phyloP scores from a whole-genome alignment of 164 flowering plant species.

The Aristolochia fimbriata region DNA sequence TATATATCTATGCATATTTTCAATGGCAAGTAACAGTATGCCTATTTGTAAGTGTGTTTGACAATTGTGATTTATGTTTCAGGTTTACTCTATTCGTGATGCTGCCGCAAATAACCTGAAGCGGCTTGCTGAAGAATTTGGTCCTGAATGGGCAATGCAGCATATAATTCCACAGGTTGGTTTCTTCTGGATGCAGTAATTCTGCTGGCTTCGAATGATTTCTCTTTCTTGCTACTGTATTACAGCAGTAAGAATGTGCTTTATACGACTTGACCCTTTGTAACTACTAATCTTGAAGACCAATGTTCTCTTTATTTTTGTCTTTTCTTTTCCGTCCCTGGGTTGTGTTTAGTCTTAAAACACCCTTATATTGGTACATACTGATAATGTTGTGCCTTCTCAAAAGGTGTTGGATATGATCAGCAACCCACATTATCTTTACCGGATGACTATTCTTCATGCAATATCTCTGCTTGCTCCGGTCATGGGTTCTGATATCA shows the following conservation, averaged over 20 bases:
- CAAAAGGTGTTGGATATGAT: constrained; percentile 75
- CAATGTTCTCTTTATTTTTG: too few relatives aligned
- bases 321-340: too few relatives aligned
- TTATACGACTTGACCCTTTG: not conserved
- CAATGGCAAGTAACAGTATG: too few relatives aligned
- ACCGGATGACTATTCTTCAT: constrained; percentile 77
- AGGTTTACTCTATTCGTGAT: constrained; percentile 68
- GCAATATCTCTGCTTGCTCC: constrained; percentile 90
- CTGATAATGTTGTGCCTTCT: not conserved
- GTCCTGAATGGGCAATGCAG: constrained; percentile 69
- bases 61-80: constrained; percentile 4
- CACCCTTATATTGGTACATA: not conserved
- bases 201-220: not conserved
- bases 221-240: not conserved
- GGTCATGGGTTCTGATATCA: constrained; percentile 87
- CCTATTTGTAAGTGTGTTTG: too few relatives aligned
- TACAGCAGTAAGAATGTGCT: not conserved
- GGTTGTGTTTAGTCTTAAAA: too few relatives aligned
- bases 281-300: too few relatives aligned
- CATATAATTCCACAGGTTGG: constrained; percentile 61
- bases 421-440: constrained; percentile 73
- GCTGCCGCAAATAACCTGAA: constrained; percentile 65
- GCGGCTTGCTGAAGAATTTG: constrained; percentile 70
- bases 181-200: not conserved
- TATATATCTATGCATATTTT: too few relatives aligned